Evolutionary conservation across 2,329 filamentous ascomycete genomes (phyloP), one percentile per base, ranked within the genome.

Genomic region (Hypoxylon sp.): DNA sequence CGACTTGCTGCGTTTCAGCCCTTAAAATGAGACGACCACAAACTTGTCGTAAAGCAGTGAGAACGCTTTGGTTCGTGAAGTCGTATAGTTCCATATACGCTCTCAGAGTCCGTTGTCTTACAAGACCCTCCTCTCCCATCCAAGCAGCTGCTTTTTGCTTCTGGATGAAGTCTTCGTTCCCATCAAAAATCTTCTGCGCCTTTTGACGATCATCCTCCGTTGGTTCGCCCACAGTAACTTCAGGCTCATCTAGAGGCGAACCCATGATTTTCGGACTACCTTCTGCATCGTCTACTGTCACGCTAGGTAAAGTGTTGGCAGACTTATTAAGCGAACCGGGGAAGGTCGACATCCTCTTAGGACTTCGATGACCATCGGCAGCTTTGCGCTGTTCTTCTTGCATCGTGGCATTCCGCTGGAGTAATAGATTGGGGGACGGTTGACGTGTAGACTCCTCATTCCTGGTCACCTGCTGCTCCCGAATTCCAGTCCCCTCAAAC

Each of bases 31-130:
- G 85, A 33, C 93, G 91, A 59, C 88, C 88, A 79, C 96, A 99
- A 26, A 99, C 86, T 66, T 91, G 88, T 26, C 96, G 90, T 70
- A 98, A 85, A 6, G 93, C 90, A 39, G 87, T 85, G 14, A 98
- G 85, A 52, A 98, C 91, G 78, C 93, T 97, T 75, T 92, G 86
- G 74, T 91, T 91, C 6, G 88, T 84, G 83, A 96, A 98, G 77
- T 98, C 91, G 78, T 95, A 98, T 10, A 98, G 84, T 67, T 94
- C 90, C 92, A 99, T 97, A 80, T 97, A 99, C 0, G 95, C 95
- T 71, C 83, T 81, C 22, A 91, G 77, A 0, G 87, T 89, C 22
- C 87, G 83, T 74, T 89, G 85, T 14, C 88, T 84, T 33, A 88
- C 80, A 1, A 83, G 83, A 0, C 88, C 88, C 69, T 91, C 88